Conservation (phyloP, 2,329 filamentous ascomycete genomes). For the Diplodia sapinea region DNA sequence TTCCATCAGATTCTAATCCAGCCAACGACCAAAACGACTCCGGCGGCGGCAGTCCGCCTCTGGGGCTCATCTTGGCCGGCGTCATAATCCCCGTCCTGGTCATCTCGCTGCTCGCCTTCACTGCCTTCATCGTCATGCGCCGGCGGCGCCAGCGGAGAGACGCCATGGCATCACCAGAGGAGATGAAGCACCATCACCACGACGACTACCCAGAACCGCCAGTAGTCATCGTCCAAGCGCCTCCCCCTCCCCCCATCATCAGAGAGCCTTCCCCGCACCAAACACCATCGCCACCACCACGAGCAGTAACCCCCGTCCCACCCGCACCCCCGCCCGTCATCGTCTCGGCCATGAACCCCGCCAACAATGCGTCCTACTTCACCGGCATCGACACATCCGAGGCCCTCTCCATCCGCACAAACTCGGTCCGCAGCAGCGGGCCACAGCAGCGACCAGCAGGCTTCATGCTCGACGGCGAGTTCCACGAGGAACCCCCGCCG, state of each 20-base stretch:
- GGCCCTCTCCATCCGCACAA: conserved; percentile 29
- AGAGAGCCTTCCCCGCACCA: conserved; percentile 1
- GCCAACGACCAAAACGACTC: not conserved
- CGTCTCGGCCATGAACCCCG: conserved; percentile 23
- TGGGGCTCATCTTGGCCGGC: conserved; percentile 11
- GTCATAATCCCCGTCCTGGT: conserved; percentile 21
- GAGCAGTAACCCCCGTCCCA: not conserved
- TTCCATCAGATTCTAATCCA: not conserved
- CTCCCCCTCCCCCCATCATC: not conserved
- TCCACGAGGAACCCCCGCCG: conserved; percentile 30
- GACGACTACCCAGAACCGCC: conserved; percentile 3
- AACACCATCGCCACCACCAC: not conserved
- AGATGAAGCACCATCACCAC: conserved; percentile 22
- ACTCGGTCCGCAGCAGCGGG: conserved; percentile 7
- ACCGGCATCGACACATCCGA: conserved; percentile 31
- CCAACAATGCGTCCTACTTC: conserved; percentile 25
- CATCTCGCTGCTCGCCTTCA: conserved; percentile 6
- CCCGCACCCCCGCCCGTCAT: conserved; percentile 22
- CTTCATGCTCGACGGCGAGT: conserved; percentile 31
- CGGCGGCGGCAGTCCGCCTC: not conserved
- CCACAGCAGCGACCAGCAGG: not conserved
- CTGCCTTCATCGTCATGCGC: conserved; percentile 18
- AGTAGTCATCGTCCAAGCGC: not conserved
- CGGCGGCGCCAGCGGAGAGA: conserved; percentile 16
- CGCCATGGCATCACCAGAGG: not conserved